phyloP scores from a whole-genome alignment of 768 basidiomycete species.

The Tylopilus plumbeoviolaceoides region DNA sequence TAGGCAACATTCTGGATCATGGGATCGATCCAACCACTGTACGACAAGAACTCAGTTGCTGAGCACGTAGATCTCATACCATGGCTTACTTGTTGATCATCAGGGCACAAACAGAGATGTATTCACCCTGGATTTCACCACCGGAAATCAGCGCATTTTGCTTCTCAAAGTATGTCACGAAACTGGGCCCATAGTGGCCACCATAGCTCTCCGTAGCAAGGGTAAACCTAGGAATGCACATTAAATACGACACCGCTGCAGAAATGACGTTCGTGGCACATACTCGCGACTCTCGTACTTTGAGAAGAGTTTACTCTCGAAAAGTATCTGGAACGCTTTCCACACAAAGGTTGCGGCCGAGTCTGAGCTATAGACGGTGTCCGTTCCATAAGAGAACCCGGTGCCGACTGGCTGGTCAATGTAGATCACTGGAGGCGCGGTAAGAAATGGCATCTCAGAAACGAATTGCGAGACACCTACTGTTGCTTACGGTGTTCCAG shows the following conservation, averaged over 20 bases:
- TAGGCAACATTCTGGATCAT: conserved; percentile 60
- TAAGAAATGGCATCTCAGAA: neutral
- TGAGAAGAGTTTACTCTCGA: conserved; percentile 51
- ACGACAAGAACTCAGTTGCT: neutral
- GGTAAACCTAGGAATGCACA: conserved; percentile 42
- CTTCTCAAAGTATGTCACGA: conserved; percentile 60
- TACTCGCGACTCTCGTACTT: conserved; percentile 53
- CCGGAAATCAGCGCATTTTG: conserved; percentile 51
- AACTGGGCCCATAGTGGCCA: conserved; percentile 62
- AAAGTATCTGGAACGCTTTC: conserved; percentile 60
- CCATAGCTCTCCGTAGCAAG: conserved; percentile 67
- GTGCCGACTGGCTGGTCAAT: conserved; percentile 68
- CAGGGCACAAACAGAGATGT: conserved; percentile 52
- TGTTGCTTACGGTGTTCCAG: conserved; percentile 68
- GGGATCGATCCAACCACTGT: conserved; percentile 64
- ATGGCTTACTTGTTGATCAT: conserved; percentile 57
- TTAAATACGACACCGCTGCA: neutral
- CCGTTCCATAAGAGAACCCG: conserved; percentile 57
- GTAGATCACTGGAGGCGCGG: conserved; percentile 49
- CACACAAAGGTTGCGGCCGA: conserved; percentile 58
- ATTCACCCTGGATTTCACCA: conserved; percentile 44
- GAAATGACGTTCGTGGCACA: conserved; percentile 11
- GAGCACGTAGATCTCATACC: neutral
- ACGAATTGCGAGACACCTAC: conserved; percentile 34
- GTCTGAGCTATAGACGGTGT: conserved; percentile 47